Evolutionary conservation across 768 basidiomycete genomes (phyloP), one percentile per base, ranked within the genome.

Genomic region (Rhodotorula diobovata): DNA sequence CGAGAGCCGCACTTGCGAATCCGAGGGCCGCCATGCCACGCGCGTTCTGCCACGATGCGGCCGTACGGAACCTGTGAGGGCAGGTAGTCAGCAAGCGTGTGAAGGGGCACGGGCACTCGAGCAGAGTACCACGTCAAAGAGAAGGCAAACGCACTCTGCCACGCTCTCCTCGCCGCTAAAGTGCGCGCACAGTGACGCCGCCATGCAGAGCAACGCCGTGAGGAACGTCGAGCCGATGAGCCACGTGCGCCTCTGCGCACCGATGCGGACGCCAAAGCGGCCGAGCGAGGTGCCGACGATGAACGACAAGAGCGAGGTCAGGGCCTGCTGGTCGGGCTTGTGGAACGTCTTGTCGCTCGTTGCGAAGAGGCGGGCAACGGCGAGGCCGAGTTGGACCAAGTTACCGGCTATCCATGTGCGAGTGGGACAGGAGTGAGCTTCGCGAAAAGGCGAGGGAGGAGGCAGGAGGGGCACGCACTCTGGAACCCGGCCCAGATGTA

Each of bases 231-330:
- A 66, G 3, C 41, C 12, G 58, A 70, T 66, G 50, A 71, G 50
- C 69, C 69, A 74, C 66, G 63, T 65, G 12, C 69, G 34, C 50
- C 23, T 23, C 58, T 64, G 55, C 12, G 66, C 77, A 1, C 92
- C 92, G 35, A 93, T 84, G 67, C 83, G 83, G 81, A 94, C 90
- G n/a, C 92, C 91, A n/a, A 90, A 78, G 34, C 91, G 87, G 0
- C 91, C 73, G 53, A 74, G 23, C 23, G 58, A 51, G 7, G 69
- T 68, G 25, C 73, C 73, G 69, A 71, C 39, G 34, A 74, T 48
- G 69, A 74, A 74, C 1, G 66, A 55, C 67, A 74, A 66, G 41
- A 74, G 73, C 28, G 69, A 70, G 14, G 73, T 74, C 41, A 74
- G 63, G 34, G 73, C 73, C 48, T 74, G 73, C 39, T 87, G 87